These are phyloP conservation scores for Paraconiothyrium brasiliense DNA, from an alignment of 2,329 filamentous ascomycete genomes.

Conservation along the genomic window DNA sequence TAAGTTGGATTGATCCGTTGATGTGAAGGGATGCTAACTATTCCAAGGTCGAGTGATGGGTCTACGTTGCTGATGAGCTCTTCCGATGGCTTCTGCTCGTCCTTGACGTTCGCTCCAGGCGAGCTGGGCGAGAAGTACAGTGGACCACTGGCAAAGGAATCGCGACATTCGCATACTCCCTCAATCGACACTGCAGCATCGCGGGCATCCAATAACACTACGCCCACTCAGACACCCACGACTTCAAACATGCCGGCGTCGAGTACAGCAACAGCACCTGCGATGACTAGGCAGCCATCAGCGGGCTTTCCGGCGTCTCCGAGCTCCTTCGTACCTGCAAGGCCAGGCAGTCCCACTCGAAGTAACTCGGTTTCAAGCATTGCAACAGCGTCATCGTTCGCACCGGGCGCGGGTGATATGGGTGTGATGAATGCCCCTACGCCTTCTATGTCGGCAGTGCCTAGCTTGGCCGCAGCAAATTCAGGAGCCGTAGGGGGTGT, in stretches of 20 bases:
- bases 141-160: slow-evolving; percentile 62
- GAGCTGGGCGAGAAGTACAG: slow-evolving; percentile 87
- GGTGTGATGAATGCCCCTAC: slow-evolving; percentile 75
- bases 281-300: slow-evolving; percentile 53
- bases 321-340: slow-evolving; percentile 62
- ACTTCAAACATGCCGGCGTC: slow-evolving; percentile 68
- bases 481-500: slow-evolving; percentile 65
- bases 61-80: slow-evolving; percentile 91
- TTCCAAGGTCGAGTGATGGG: slow-evolving; percentile 75
- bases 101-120: slow-evolving; percentile 81
- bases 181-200: slow-evolving; percentile 55
- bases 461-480: slow-evolving; percentile 77
- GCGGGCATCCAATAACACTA: slow-evolving; percentile 67
- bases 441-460: slow-evolving; percentile 79
- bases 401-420: slow-evolving; percentile 45
- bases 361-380: slow-evolving; percentile 89
- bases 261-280: slow-evolving; percentile 53
- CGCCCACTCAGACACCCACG: slow-evolving; percentile 76
- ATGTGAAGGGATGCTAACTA: slow-evolving; percentile 18
- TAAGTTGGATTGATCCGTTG: slow-evolving; percentile 57
- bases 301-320: slow-evolving; percentile 66
- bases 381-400: slow-evolving; percentile 68
- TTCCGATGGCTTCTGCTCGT: slow-evolving; percentile 96
- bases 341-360: slow-evolving; percentile 80
- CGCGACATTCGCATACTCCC: slow-evolving; percentile 42